phyloP scores from a whole-genome alignment of 139 green algal genomes.

The Choricystis sp. region DNA sequence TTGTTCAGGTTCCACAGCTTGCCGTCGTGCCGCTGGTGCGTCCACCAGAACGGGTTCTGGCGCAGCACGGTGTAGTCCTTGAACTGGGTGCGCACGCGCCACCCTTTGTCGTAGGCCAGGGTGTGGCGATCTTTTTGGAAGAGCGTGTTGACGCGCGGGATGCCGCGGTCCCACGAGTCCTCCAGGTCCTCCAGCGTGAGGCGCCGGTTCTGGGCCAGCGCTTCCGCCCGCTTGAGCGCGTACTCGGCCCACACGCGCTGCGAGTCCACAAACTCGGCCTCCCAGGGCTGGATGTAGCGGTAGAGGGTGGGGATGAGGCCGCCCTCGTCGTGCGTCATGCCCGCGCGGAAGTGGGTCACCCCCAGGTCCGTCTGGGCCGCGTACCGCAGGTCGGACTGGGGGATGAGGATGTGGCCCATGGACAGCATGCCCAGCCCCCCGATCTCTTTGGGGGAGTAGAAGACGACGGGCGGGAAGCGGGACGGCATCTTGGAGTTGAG shows the following conservation, averaged over 20 bases:
- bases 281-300: conserved; percentile 93
- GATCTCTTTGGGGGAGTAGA: conserved; percentile 98
- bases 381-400: conserved; percentile 57
- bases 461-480: conserved; percentile 93
- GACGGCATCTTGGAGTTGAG: conserved; percentile 97
- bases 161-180: conserved; percentile 96
- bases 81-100: conserved; percentile 92
- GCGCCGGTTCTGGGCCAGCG: conserved; percentile 51
- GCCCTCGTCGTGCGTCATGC: conserved; percentile 98
- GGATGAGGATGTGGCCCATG: conserved; percentile 99
- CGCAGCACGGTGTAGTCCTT: conserved; percentile 67
- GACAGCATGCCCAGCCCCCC: conserved; percentile 97
- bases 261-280: conserved; percentile 92
- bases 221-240: conserved; percentile 89
- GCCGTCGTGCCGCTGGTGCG: conserved; percentile 95
- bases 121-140: conserved; percentile 99
- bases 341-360: conserved; percentile 92
- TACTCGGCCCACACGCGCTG: conserved; percentile 99
- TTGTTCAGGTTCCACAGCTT: conserved; percentile 99
- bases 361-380: conserved; percentile 80
- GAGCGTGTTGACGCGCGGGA: conserved; percentile 98
- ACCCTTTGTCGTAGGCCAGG: conserved; percentile 97
- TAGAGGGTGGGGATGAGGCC: conserved; percentile 99
- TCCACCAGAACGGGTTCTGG: conserved; percentile 99
- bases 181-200: conserved; percentile 87